Evolutionary conservation across 164 flowering plant species (phyloP), one percentile per base, ranked within the genome.

Genomic region (Macadamia integrifolia): DNA sequence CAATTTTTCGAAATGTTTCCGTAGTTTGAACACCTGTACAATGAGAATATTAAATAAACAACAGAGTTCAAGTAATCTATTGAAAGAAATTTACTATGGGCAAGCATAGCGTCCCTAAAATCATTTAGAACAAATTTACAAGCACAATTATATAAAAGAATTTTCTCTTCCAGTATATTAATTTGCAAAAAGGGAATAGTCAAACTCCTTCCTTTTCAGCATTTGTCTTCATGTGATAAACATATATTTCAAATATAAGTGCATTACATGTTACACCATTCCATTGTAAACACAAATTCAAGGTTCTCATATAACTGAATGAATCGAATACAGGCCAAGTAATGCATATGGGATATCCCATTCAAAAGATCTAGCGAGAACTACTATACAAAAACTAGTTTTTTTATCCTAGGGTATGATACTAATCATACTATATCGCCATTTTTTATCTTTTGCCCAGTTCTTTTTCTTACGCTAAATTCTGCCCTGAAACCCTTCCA

Each of bases 21-120:
- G 86, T 78, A 72, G 89, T 83, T 67, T 82, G 95, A 77, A 86
- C 29, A 84, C 89, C 99, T 95, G 89, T 69, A 53, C 6, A 53
- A 53, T 46, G 14, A 53, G 15, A 53, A 53, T 1, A 17, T 2
- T 14, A 17, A 17, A 53, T 17, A 14, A 53, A 12, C 14, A 11
- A 11, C 1, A n/a, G 15, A 2, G 18, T 53, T 14, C 3, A 53
- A 53, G 57, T 17, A 14, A 6, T 53, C 5, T 46, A 8, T 8
- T 3, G 7, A 3, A 46, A 46, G 13, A 46, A 46, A 46, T 11
- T 11, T 8, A 8, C 50, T 8, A 46, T 11, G 13, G 48, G 50
- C 13, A 46, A 46, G 50, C 50, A 4, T 46, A 46, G 7, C 9
- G 50, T 3, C 50, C 13, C 7, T 11, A 46, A 46, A 4, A 46